Evolutionary conservation across 176 grass and related monocot species (phyloP).

Genomic region (Juncus effusus): DNA sequence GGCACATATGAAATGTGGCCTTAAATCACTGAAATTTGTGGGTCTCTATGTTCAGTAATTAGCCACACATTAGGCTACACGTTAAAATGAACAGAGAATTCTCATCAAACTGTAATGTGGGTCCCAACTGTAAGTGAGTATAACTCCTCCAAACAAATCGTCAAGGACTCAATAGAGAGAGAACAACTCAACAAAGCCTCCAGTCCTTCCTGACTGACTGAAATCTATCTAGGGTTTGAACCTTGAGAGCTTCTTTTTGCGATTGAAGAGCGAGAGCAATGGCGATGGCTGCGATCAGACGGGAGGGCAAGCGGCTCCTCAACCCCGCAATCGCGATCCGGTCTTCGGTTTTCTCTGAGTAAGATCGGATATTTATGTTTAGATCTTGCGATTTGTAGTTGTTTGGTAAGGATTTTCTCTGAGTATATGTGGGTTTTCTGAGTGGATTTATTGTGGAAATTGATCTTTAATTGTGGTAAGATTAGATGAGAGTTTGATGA

Average conservation of each 20-base stretch:
- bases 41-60: not conserved
- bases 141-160: constrained; percentile 8
- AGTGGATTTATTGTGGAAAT: not conserved
- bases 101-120: not conserved
- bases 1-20: too few relatives aligned
- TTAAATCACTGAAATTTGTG: too few relatives aligned
- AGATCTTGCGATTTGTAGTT: too few relatives aligned
- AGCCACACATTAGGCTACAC: not conserved
- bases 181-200: not conserved
- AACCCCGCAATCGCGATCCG: constrained; percentile 34
- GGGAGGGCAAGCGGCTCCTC: constrained; percentile 59
- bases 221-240: constrained; percentile 29
- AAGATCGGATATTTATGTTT: constrained; percentile 29
- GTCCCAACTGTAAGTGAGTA: constrained; percentile 6
- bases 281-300: constrained; percentile 68
- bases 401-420: not conserved
- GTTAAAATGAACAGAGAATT: not conserved
- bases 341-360: constrained; percentile 35
- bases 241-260: constrained; percentile 14
- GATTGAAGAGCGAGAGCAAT: constrained; percentile 32
- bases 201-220: not conserved
- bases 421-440: not conserved
- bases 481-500: too few relatives aligned
- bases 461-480: too few relatives aligned
- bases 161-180: not conserved